A percentile compares a stretch with the other conserved stretches of the same genome.
Conservation (phyloP, 331 rosid species). For the Acacia concinna region DNA sequence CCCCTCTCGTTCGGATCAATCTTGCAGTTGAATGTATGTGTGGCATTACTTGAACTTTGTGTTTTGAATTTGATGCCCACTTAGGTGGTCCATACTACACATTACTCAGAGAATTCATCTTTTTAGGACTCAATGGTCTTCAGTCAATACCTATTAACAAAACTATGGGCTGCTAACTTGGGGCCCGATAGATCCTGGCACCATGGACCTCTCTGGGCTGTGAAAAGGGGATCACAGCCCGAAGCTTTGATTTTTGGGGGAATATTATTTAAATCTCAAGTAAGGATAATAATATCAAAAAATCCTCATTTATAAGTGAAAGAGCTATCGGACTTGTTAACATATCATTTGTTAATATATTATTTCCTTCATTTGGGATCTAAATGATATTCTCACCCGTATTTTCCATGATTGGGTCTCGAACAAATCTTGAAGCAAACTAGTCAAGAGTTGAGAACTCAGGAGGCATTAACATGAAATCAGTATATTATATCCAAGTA, state of each 20-base stretch:
- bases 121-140: neutral
- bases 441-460: too few species aligned
- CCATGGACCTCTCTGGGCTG: neutral
- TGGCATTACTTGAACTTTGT: neutral
- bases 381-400: too few species aligned
- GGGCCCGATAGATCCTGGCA: neutral
- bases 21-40: neutral
- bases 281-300: too few species aligned
- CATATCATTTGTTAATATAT: too few species aligned
- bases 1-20: neutral
- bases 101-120: neutral
- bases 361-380: too few species aligned
- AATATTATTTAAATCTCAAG: too few species aligned
- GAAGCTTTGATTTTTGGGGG: too few species aligned
- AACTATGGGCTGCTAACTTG: neutral
- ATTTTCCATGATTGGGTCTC: too few species aligned
- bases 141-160: neutral
- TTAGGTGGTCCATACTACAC: neutral
- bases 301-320: too few species aligned
- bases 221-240: too few species aligned
- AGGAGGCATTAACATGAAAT: neutral
- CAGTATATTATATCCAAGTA: neutral
- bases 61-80: constrained; percentile 22
- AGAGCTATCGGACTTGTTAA: too few species aligned
- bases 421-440: too few species aligned